Conservation (phyloP, 352 stramenopile species). For the Globisporangium echinulatum region DNA sequence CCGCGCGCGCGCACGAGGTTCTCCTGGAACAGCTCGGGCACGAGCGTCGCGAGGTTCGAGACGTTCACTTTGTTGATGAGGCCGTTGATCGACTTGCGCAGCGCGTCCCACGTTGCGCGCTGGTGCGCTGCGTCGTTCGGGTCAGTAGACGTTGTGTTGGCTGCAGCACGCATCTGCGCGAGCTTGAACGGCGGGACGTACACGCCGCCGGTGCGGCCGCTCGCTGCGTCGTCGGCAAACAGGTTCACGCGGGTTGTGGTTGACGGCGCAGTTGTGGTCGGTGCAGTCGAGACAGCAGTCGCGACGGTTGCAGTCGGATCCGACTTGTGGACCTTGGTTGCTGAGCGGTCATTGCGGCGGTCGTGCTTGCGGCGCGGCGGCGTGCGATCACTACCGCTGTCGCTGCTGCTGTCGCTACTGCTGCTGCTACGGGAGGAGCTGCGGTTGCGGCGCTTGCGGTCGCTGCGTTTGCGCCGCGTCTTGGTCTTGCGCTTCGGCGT, state of each 20-base stretch:
- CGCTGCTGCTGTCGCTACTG: slow-evolving; percentile 5
- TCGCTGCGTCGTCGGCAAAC: slow-evolving; percentile 30
- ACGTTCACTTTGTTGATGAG: slow-evolving; percentile 97
- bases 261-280: no score
- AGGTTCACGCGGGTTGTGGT: slow-evolving; percentile 22
- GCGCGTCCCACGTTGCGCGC: slow-evolving; percentile 92
- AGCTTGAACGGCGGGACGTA: slow-evolving; percentile 93
- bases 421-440: slow-evolving; percentile 8
- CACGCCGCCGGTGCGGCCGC: slow-evolving; percentile 80
- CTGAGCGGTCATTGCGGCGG: no score
- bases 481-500: slow-evolving; percentile 14
- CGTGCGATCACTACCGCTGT: slow-evolving; percentile 12
- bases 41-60: slow-evolving; percentile 93
- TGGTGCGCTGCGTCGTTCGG: slow-evolving; percentile 79
- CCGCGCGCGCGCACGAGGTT: slow-evolving; percentile 97
- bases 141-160: slow-evolving; percentile 34
- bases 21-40: slow-evolving; percentile 95
- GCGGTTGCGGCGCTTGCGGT: slow-evolving; percentile 5
- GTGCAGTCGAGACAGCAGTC: not conserved
- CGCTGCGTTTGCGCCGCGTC: slow-evolving; percentile 4
- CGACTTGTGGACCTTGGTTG: not conserved
- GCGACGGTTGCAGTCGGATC: not conserved
- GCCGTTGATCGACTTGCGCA: slow-evolving; percentile 97
- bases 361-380: slow-evolving; percentile 15
- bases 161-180: slow-evolving; percentile 46